These are phyloP conservation scores for Earliella scabrosa DNA, from an alignment of 1,284 basidiomycete genomes.

Conservation along the genomic window DNA sequence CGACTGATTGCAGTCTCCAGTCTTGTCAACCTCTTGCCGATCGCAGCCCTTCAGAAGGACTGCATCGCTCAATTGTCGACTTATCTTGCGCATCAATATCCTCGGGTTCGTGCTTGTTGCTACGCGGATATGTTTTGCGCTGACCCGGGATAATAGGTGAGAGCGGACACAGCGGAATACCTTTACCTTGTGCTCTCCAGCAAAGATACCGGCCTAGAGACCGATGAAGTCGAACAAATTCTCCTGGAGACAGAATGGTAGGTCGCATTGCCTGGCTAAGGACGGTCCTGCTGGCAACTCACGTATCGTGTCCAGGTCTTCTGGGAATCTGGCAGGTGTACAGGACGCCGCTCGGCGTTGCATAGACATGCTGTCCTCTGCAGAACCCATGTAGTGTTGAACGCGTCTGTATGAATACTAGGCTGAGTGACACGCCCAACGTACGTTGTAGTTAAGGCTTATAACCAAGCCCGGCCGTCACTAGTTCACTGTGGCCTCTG, in stretches of 20 bases:
- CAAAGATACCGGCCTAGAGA: conserved; percentile 64
- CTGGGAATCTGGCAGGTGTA: conserved; percentile 18
- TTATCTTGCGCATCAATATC: conserved; percentile 80
- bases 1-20: conserved; percentile 40
- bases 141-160: conserved; percentile 54
- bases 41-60: conserved; percentile 48
- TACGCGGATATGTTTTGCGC: neutral
- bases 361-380: conserved; percentile 17
- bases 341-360: conserved; percentile 29
- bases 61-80: conserved; percentile 53
- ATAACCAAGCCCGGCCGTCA: no score
- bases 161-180: conserved; percentile 80
- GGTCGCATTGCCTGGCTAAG: conserved; percentile 22
- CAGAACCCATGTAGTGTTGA: neutral
- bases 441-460: no score
- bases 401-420: neutral
- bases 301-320: conserved; percentile 26
- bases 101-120: conserved; percentile 54
- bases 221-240: conserved; percentile 75
- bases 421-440: no score
- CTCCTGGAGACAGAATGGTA: conserved; percentile 87
- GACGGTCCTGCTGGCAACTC: neutral
- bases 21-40: conserved; percentile 62
- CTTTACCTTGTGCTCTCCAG: conserved; percentile 78
- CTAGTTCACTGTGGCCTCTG: no score